Evolutionary conservation across 441 rosid species (phyloP).

Genomic region (Erodium moschatum): DNA sequence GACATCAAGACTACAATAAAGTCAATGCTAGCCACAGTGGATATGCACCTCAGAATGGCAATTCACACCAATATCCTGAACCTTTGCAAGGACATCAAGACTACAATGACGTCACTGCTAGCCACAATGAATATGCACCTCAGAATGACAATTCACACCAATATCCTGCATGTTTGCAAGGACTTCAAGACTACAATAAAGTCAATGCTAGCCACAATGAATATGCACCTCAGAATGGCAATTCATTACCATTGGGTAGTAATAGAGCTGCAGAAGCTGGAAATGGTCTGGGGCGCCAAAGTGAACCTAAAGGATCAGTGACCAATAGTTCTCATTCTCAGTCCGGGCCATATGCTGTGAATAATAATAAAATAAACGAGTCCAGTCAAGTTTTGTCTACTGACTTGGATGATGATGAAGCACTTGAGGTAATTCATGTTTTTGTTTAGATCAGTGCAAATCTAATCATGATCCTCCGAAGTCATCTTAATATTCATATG

Average conservation of each 20-base stretch:
- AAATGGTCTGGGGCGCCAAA: slow-evolving; percentile 23
- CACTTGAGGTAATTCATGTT: slow-evolving; percentile 51
- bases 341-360: slow-evolving; percentile 26
- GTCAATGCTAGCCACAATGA: slow-evolving; percentile 22
- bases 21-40: no score
- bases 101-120: no score
- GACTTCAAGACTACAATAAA: slow-evolving; percentile 11
- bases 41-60: no score
- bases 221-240: slow-evolving; percentile 26
- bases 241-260: slow-evolving; percentile 26
- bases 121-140: no score
- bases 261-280: slow-evolving; percentile 29
- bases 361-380: slow-evolving; percentile 27
- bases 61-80: no score
- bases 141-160: slow-evolving; percentile 15
- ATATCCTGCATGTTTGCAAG: no score
- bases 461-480: background rate
- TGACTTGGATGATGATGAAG: slow-evolving; percentile 67
- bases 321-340: slow-evolving; percentile 22
- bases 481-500: background rate
- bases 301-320: slow-evolving; percentile 27
- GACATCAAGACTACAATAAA: slow-evolving; percentile 22
- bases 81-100: no score
- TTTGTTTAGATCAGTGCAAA: slow-evolving; percentile 6
- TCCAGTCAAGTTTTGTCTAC: slow-evolving; percentile 37